These are phyloP conservation scores for Penicillium sp. DNA, from an alignment of 2,329 filamentous ascomycete species.

Conservation along the genomic window DNA sequence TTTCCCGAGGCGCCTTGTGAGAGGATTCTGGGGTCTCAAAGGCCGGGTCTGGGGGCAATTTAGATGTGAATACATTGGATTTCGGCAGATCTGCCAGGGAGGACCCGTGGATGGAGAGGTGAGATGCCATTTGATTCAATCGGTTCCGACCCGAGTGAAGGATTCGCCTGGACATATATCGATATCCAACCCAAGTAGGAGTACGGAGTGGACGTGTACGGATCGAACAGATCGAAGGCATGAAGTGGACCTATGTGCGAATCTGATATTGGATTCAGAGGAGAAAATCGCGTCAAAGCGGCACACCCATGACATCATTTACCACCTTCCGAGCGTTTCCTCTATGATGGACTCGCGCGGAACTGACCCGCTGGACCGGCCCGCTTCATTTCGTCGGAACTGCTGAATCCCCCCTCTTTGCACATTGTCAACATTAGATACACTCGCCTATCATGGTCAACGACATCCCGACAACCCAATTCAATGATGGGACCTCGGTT, in stretches of 20 bases:
- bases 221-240: neutral
- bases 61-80: constrained; percentile 64
- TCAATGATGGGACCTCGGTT: constrained; percentile 58
- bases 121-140: constrained; percentile 49
- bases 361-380: neutral
- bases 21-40: constrained; percentile 81
- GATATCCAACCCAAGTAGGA: constrained; percentile 2
- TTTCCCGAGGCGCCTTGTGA: constrained; percentile 74
- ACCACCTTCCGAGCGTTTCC: no score
- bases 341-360: neutral
- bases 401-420: neutral
- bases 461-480: constrained; percentile 49
- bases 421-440: neutral
- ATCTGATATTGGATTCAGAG: neutral
- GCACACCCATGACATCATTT: neutral
- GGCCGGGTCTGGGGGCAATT: constrained; percentile 71
- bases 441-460: constrained; percentile 5
- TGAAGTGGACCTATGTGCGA: neutral
- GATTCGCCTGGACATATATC: constrained; percentile 28
- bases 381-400: neutral
- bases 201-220: neutral
- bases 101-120: constrained; percentile 37
- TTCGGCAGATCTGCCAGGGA: constrained; percentile 59
- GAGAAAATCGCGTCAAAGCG: neutral
- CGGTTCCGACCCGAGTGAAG: constrained; percentile 25